A percentile compares a stretch with the other conserved stretches of the same genome.
Evolutionary conservation across 75 land plant genomes (phyloP).

Genomic region (Cryptomeria japonica): DNA sequence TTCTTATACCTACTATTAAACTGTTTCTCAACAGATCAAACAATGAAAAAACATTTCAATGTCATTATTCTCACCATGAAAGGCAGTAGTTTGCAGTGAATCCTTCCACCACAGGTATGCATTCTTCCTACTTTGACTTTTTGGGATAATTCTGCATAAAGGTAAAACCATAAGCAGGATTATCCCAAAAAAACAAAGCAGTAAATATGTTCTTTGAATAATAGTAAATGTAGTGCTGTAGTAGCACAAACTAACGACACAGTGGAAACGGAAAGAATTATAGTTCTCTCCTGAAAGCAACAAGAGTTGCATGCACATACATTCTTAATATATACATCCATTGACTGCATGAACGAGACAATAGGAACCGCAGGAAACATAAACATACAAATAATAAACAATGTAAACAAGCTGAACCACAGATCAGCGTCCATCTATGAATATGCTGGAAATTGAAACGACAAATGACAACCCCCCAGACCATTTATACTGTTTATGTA

Average conservation of each 20-base stretch:
- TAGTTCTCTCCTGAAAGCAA: background rate
- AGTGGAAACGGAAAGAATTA: background rate
- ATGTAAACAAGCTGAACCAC: background rate
- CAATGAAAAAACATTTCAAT: background rate
- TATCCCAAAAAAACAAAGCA: background rate
- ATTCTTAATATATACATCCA: background rate
- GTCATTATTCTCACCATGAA: background rate
- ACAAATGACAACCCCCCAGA: background rate
- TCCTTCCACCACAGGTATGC: background rate
- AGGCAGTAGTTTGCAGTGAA: background rate
- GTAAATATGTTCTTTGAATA: background rate
- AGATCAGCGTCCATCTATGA: background rate
- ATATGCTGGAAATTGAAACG: background rate
- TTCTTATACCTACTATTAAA: background rate
- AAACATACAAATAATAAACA: background rate
- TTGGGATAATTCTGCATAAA: constrained; percentile 2
- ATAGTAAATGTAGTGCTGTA: background rate
- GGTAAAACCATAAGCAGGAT: background rate
- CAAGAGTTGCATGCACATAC: background rate
- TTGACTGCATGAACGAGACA: background rate
- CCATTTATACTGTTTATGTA: background rate
- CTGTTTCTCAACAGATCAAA: background rate
- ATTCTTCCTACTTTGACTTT: background rate
- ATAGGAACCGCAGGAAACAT: background rate
- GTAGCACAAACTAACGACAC: background rate